Evolutionary conservation across 202 grass and related monocot species (phyloP).

Genomic region (Saccharum hybrid): DNA sequence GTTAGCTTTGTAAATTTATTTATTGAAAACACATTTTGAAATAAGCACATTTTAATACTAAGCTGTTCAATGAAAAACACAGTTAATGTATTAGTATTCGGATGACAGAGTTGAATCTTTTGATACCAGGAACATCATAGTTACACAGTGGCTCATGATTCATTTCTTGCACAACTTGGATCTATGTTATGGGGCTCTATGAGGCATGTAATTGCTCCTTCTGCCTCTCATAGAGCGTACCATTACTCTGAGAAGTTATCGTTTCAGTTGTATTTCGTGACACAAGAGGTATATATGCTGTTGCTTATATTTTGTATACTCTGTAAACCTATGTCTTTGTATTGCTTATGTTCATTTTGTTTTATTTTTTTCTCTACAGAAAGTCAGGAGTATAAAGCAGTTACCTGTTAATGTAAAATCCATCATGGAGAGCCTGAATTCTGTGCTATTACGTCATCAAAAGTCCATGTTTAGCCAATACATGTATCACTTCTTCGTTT

Average conservation of each 20-base stretch:
- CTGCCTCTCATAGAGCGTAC: constrained; percentile 76
- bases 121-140: constrained; percentile 65
- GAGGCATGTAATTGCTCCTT: constrained; percentile 96
- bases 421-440: constrained; percentile 75
- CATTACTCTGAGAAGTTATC: constrained; percentile 94
- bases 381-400: constrained; percentile 75
- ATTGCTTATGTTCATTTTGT: not conserved
- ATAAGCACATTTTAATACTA: constrained; percentile 17
- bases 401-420: constrained; percentile 84
- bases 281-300: constrained; percentile 71
- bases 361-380: constrained; percentile 45
- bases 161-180: constrained; percentile 93
- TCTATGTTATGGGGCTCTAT: constrained; percentile 87
- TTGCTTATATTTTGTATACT: constrained; percentile 31
- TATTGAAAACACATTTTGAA: not conserved
- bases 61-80: not conserved
- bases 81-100: constrained; percentile 4
- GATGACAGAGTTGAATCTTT: constrained; percentile 10
- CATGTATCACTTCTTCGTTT: constrained; percentile 55
- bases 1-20: constrained; percentile 42
- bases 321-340: constrained; percentile 27
- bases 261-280: constrained; percentile 95
- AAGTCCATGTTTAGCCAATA: constrained; percentile 64
- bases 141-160: constrained; percentile 89
- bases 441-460: constrained; percentile 72